Evolutionary conservation across 257 asterid species (phyloP).

Genomic region (Nicotiana obtusifolia): DNA sequence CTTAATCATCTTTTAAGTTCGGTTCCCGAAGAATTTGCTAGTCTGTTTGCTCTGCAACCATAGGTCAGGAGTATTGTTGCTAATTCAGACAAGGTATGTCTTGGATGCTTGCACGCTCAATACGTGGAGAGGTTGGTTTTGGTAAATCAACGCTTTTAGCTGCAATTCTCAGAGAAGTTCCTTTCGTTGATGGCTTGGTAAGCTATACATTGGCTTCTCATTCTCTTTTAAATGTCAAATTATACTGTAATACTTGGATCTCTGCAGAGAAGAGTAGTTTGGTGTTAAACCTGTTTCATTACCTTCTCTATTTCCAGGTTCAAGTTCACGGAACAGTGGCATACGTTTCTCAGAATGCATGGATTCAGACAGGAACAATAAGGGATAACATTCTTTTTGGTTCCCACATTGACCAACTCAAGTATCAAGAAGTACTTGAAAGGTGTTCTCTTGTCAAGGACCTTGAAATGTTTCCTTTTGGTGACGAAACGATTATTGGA

Average conservation of each 20-base stretch:
- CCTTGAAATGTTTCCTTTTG: slow-evolving; percentile 29
- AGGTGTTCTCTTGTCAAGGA: slow-evolving; percentile 29
- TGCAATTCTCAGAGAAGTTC: slow-evolving; percentile 37
- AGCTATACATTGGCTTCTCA: not conserved
- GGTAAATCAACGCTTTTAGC: slow-evolving; percentile 39
- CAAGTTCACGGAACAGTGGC: slow-evolving; percentile 29
- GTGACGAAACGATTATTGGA: slow-evolving; percentile 31
- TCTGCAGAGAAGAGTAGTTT: not conserved
- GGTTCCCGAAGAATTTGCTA: too few relatives aligned
- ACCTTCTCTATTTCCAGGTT: slow-evolving; percentile 18
- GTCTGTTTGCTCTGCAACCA: too few relatives aligned
- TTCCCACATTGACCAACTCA: slow-evolving; percentile 18
- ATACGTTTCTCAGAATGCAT: slow-evolving; percentile 34
- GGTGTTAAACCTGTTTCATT: not conserved
- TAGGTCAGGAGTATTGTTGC: too few relatives aligned
- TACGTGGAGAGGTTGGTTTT: slow-evolving; percentile 44
- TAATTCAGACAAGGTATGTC: not conserved
- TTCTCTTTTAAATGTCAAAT: not conserved
- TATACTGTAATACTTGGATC: not conserved
- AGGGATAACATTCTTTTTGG: slow-evolving; percentile 33
- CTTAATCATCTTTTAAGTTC: too few relatives aligned
- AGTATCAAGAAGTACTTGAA: slow-evolving; percentile 29
- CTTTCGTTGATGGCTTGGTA: slow-evolving; percentile 28
- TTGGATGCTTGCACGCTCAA: not conserved
- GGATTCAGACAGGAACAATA: slow-evolving; percentile 41